Evolutionary conservation across 495 filamentous ascomycete genomes (phyloP), one percentile per base, ranked within the genome.

Genomic region (Penicillium canariense): DNA sequence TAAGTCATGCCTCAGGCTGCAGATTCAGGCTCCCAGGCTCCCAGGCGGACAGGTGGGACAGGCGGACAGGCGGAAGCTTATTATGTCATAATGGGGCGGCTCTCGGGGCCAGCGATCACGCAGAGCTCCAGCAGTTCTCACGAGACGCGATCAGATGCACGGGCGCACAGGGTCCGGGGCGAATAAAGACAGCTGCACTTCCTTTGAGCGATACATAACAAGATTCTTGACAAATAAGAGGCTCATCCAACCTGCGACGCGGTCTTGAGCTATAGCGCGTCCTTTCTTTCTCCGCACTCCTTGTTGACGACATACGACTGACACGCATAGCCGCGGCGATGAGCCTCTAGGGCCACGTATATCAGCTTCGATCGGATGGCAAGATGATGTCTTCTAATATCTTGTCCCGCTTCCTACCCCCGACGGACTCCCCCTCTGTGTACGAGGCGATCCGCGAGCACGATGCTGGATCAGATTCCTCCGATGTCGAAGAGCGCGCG

Each of bases 341-440:
- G 47, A 62, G 26, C 50, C 28, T 32, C 46, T 36, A 58, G 17
- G 5, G 18, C 26, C 18, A 17, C 10, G 31, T 4, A 50, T 25
- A 53, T 50, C 43, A 52, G 35, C 26, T 42, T 46, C 43, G 35
- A 38, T 58, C 28, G 36, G 54, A 56, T 56, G 42, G 26, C 53
- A 69, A 62, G 50, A 83, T 82, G 76, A 92, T 91, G 87, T 74
- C 87, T 56, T 88, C 89, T 36, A 89, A 90, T 63, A 71, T 92
- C 25, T 79, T 95, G 48, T 90, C 88, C 22, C 84, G 85, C 26
- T 76, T 93, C 44, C 77, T 90, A 22, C 87, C 88, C 42, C 74
- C 84, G 5, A 73, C 80, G 36, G 81, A 81, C 50, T 83, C 81
- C 17, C 83, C 80, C 2, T 88, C 86, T 5, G 82, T 88, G 36